A percentile compares a stretch with the other conserved stretches of the same genome.
Conservation (phyloP, 2,329 filamentous ascomycete genomes). For the Achaetomium macrosporum region DNA sequence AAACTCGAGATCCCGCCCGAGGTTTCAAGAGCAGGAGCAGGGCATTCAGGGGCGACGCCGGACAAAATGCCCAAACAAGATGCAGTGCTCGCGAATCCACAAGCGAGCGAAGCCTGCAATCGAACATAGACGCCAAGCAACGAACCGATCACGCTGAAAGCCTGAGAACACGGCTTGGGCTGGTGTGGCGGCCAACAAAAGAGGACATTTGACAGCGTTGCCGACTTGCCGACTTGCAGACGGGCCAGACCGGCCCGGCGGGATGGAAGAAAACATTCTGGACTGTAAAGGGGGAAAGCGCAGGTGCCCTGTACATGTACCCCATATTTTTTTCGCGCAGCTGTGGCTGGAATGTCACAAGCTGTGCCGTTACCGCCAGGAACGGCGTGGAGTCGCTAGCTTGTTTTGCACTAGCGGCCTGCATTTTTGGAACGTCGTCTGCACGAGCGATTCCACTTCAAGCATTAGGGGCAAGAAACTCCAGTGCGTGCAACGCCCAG, state of each 20-base stretch:
- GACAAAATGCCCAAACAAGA: too few relatives aligned
- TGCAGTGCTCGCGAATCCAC: too few relatives aligned
- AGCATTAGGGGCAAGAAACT: conserved; percentile 8
- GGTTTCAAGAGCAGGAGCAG: background rate
- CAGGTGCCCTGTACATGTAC: conserved; percentile 10
- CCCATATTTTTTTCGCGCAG: conserved; percentile 15
- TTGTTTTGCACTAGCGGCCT: conserved; percentile 9
- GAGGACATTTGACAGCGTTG: background rate
- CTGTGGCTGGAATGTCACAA: conserved; percentile 11
- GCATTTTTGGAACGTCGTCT: conserved; percentile 21
- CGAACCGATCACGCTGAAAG: too few relatives aligned
- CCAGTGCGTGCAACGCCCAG: conserved; percentile 5
- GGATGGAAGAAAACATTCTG: conserved; percentile 10
- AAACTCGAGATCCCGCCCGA: background rate
- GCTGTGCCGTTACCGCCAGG: conserved; percentile 14
- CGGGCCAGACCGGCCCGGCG: conserved; percentile 2
- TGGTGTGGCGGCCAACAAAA: background rate
- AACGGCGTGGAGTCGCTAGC: conserved; percentile 15
- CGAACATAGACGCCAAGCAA: too few relatives aligned
- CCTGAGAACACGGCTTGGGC: too few relatives aligned
- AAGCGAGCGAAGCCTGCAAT: too few relatives aligned
- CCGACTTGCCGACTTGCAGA: background rate
- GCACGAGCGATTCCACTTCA: conserved; percentile 2
- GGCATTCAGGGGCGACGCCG: background rate
- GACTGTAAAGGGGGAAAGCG: conserved; percentile 19